These are phyloP conservation scores for Primulina huaijiensis DNA, from an alignment of 257 asterid genomes.

Conservation along the genomic window DNA sequence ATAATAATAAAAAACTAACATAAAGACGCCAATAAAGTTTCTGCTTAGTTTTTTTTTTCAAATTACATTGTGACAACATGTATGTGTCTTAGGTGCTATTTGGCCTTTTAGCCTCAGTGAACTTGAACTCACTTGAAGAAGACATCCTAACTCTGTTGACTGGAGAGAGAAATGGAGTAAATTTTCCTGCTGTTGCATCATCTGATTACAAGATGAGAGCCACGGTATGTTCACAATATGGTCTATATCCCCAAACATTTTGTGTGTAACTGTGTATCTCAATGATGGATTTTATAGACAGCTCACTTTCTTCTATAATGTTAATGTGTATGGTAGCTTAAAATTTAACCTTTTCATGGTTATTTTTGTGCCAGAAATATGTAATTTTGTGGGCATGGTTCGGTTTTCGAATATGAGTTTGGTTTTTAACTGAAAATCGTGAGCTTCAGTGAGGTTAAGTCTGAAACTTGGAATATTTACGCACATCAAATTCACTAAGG, in stretches of 20 bases:
- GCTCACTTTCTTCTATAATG: no score
- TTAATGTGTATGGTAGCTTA: no score
- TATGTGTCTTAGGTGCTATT: constrained; percentile 62
- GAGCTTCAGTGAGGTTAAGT: no score
- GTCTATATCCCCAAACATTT: neutral
- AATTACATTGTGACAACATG: neutral
- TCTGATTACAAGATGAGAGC: constrained; percentile 78
- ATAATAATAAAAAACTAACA: neutral
- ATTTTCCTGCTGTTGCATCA: constrained; percentile 68
- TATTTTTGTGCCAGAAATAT: no score
- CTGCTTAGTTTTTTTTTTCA: neutral
- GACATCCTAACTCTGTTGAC: constrained; percentile 63
- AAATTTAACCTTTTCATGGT: no score
- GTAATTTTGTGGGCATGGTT: no score
- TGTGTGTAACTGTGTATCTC: neutral
- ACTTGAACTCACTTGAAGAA: constrained; percentile 67
- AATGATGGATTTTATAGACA: neutral
- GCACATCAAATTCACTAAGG: no score
- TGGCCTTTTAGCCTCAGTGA: constrained; percentile 68
- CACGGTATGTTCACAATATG: constrained; percentile 49
- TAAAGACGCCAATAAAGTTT: neutral
- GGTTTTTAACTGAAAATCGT: no score
- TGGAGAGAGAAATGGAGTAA: constrained; percentile 38
- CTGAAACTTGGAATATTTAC: no score
- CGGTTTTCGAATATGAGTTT: no score